Conservation (phyloP, 192 early-diverging fungal genomes). For the Dissophora globulifera region DNA sequence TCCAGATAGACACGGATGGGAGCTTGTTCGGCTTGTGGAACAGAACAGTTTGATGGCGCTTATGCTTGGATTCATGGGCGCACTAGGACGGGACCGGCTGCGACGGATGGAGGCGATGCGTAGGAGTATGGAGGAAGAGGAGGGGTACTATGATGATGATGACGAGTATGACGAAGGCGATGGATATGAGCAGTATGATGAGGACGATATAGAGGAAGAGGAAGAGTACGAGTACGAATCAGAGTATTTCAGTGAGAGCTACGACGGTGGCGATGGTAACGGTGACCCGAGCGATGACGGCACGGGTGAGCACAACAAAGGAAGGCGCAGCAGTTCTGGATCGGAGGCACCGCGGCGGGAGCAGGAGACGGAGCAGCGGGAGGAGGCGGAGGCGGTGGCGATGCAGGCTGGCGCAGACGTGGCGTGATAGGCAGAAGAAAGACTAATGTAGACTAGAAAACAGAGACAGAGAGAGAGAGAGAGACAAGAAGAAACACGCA, state of each 20-base stretch:
- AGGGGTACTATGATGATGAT: conserved; percentile 1
- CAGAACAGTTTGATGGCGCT: conserved; percentile 62
- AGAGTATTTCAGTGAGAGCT: not conserved
- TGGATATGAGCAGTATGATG: conserved; percentile 8
- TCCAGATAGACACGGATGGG: conserved; percentile 55
- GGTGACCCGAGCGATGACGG: no score
- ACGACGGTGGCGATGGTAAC: no score
- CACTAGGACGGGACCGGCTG: conserved; percentile 35
- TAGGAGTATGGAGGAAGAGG: conserved; percentile 20
- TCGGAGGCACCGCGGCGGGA: not conserved
- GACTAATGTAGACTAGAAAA: no score
- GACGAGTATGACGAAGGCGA: not conserved
- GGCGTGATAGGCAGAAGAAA: no score
- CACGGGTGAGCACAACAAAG: not conserved
- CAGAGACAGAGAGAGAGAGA: no score
- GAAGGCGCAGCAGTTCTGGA: no score
- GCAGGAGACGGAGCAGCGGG: not conserved
- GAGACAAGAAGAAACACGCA: no score
- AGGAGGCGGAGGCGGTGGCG: not conserved
- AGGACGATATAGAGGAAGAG: conserved; percentile 6
- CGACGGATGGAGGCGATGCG: conserved; percentile 30
- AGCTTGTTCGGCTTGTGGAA: conserved; percentile 59
- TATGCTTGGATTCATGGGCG: conserved; percentile 60
- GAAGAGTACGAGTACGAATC: conserved; percentile 15
- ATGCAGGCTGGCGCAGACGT: no score